phyloP scores from a whole-genome alignment of 2,329 filamentous ascomycete species.

The Colletotrichum simmondsii region DNA sequence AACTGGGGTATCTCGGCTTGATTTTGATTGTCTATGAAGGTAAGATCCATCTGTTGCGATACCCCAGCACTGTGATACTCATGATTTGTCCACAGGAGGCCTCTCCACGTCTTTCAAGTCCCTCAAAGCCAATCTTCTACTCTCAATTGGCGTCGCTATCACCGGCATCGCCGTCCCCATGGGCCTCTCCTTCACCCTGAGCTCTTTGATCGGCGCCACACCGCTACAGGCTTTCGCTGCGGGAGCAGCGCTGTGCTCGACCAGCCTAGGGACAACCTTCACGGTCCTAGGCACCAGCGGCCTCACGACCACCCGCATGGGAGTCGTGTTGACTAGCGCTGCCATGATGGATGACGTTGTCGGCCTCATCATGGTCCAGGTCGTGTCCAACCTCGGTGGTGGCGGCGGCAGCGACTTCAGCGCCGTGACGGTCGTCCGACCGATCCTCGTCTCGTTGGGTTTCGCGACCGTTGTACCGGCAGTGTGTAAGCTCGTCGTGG shows the following conservation, averaged over 20 bases:
- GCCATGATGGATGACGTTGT: conserved; percentile 88
- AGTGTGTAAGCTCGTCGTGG: conserved; percentile 55
- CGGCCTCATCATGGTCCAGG: conserved; percentile 80
- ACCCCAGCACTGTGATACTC: background rate
- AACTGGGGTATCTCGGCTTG: conserved; percentile 79
- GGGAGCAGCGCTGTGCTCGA: conserved; percentile 79
- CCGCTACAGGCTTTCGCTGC: conserved; percentile 75
- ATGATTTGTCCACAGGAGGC: conserved; percentile 55
- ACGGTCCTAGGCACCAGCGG: conserved; percentile 60
- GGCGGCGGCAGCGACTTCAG: conserved; percentile 35
- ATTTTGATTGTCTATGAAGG: conserved; percentile 79
- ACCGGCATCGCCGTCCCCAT: conserved; percentile 75
- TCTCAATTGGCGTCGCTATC: conserved; percentile 71
- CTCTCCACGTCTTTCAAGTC: conserved; percentile 64
- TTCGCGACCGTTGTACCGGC: conserved; percentile 62
- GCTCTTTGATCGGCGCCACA: conserved; percentile 58
- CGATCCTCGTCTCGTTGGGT: conserved; percentile 58
- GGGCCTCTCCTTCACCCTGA: conserved; percentile 71
- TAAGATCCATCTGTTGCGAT: conserved; percentile 31
- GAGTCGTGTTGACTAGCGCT: conserved; percentile 75
- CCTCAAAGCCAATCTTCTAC: conserved; percentile 67
- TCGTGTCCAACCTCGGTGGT: conserved; percentile 73
- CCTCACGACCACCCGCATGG: conserved; percentile 54
- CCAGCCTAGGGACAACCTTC: conserved; percentile 77
- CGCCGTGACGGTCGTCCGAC: conserved; percentile 53